Percentiles rank a stretch among this genome's conserved stretches.
These are phyloP conservation scores for Setomelanomma holmii DNA, from an alignment of 2,329 filamentous ascomycete species.

Conservation along the genomic window DNA sequence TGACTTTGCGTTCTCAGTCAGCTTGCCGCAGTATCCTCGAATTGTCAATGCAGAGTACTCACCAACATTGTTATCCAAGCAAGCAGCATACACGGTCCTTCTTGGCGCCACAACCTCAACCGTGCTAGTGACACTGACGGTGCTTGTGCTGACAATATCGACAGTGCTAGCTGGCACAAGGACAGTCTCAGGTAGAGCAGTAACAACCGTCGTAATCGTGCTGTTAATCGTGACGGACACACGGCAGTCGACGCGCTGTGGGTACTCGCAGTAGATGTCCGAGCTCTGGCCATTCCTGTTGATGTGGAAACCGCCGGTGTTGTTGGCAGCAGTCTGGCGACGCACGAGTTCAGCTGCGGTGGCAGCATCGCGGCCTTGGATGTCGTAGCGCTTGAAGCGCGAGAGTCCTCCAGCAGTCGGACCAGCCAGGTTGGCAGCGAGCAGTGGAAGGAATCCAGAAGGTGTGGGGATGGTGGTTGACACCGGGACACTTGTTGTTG, in stretches of 20 bases:
- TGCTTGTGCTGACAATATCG: conserved; percentile 14
- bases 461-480: conserved; percentile 19
- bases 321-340: conserved; percentile 23
- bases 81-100: conserved; percentile 30
- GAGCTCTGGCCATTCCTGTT: conserved; percentile 17
- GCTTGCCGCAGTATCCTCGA: neutral
- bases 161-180: conserved; percentile 15
- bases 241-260: conserved; percentile 22
- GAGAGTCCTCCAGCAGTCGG: conserved; percentile 11
- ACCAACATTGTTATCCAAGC: conserved; percentile 34
- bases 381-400: conserved; percentile 25
- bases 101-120: conserved; percentile 16
- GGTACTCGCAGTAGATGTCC: conserved; percentile 18
- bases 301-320: conserved; percentile 24
- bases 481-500: conserved; percentile 4
- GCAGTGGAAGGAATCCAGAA: conserved; percentile 24
- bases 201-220: conserved; percentile 16
- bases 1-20: conserved; percentile 18
- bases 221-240: conserved; percentile 18
- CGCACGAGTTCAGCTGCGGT: conserved; percentile 12
- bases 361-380: conserved; percentile 12
- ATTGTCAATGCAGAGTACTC: conserved; percentile 5
- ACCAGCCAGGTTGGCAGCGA: conserved; percentile 5
- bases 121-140: conserved; percentile 22
- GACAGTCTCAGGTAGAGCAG: conserved; percentile 17